These are phyloP conservation scores for Linnemannia hyalina DNA, from an alignment of 192 early-diverging fungal species.

Conservation along the genomic window DNA sequence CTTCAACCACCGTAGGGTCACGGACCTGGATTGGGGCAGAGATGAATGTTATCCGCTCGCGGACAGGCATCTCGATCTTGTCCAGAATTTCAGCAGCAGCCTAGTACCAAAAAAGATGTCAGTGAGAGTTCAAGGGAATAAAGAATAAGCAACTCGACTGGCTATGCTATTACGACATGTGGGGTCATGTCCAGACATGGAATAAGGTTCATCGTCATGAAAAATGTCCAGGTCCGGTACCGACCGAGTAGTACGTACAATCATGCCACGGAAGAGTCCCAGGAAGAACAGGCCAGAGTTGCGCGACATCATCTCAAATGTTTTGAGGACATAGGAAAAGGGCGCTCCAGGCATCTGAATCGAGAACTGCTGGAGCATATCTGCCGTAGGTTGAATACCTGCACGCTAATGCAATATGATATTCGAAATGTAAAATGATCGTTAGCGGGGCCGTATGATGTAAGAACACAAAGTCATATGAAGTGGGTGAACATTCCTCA, in stretches of 20 bases:
- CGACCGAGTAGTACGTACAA: constrained; percentile 24
- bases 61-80: constrained; percentile 25
- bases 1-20: constrained; percentile 18
- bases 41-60: constrained; percentile 49
- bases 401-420: constrained; percentile 19
- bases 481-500: constrained; percentile 8
- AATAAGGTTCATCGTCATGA: not conserved
- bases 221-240: not conserved
- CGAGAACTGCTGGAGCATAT: constrained; percentile 41
- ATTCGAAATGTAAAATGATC: not conserved
- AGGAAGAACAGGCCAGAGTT: constrained; percentile 44
- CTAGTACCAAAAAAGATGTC: not conserved
- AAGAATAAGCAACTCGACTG: not conserved
- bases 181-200: not conserved
- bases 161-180: not conserved
- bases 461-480: not conserved
- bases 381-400: constrained; percentile 36
- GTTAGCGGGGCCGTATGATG: constrained; percentile 18
- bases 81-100: constrained; percentile 33
- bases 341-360: constrained; percentile 42
- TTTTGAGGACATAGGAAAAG: constrained; percentile 42
- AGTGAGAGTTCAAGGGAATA: not conserved
- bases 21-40: constrained; percentile 55
- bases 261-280: constrained; percentile 28
- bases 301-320: constrained; percentile 41